Base-by-base conservation (phyloP, 805 yeast genomes). In the Tetrapisispora arboricola region DNA sequence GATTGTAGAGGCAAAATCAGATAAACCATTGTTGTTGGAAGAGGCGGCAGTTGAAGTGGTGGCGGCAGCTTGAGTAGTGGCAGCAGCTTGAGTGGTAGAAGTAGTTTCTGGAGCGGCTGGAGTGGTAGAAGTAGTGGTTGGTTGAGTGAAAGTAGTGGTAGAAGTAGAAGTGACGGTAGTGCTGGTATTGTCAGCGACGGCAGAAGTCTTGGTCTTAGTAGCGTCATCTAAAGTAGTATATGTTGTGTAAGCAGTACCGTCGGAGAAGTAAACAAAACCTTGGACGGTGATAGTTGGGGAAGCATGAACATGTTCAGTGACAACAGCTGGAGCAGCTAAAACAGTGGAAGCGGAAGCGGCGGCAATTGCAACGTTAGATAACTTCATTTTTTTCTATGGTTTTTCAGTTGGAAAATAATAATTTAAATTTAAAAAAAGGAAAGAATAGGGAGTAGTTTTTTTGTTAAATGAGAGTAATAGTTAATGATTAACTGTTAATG, bases 1-100 rank as follows among this genome's bases (percentile, higher is more conserved):
- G 47, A 81, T 73, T 26, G 60, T 55, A 1, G 48, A 36, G 11
- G 55, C 57, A 49, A 54, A 52, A 48, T 45, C 55, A 39, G 56
- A 49, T 36, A 49, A 34, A 16, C 37, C 8, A 2, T 38, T 15
- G 21, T 31, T 35, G 13, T 38, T 13, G 19, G 44, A 41, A 18
- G 62, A 15, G 37, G 62, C 51, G 45, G 41, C 43, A 32, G 51
- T 20, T 2, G 39, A 45, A 39, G 58, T 52, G 45, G 30, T 41
- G 33, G 43, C 26, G 12, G 35, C 21, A 2, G 41, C 28, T n/a
- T n/a, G n/a, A 39, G 58, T 52, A 46, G 30, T 41, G 33, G 43
- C 26, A n/a, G 35, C 21, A 2, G 41, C 28, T n/a, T n/a, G 16
- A 7, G 45, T 17, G 20, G 45, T 20, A 4, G 45, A 8, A 26